Conservation (phyloP, 805 yeast genomes). For the Yarrowia sp. region DNA sequence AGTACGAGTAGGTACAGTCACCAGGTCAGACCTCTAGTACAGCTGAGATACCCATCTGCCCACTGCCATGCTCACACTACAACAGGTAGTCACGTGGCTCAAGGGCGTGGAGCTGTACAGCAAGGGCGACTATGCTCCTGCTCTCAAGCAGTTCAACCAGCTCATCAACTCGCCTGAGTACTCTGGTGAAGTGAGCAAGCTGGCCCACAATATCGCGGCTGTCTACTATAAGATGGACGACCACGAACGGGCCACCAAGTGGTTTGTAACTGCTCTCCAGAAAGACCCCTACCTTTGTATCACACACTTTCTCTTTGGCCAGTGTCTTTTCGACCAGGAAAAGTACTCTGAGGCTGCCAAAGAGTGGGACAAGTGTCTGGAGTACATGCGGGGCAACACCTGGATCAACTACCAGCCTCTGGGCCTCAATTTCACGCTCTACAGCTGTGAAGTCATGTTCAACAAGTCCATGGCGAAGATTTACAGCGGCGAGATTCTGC, state of each 20-base stretch:
- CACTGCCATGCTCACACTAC: conserved; percentile 10
- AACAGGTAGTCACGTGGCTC: conserved; percentile 36
- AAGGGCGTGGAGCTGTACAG: conserved; percentile 38
- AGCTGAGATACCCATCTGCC: too few relatives aligned
- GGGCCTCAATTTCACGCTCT: conserved; percentile 30
- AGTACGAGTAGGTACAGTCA: too few relatives aligned
- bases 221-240: conserved; percentile 30
- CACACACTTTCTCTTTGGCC: conserved; percentile 31
- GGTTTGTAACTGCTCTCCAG: conserved; percentile 24
- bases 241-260: conserved; percentile 20
- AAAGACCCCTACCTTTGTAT: conserved; percentile 36
- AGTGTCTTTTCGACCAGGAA: conserved; percentile 24
- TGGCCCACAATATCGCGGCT: conserved; percentile 38
- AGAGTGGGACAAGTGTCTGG: conserved; percentile 24
- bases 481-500: conserved; percentile 9
- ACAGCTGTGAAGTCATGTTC: conserved; percentile 32
- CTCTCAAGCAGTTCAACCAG: conserved; percentile 33
- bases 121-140: conserved; percentile 5
- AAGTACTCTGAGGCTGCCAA: conserved; percentile 30
- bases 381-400: conserved; percentile 39
- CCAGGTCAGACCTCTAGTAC: too few relatives aligned
- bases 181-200: conserved; percentile 32
- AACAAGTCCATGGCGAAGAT: conserved; percentile 23
- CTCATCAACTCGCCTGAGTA: conserved; percentile 15
- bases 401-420: conserved; percentile 36